Base-by-base conservation (phyloP, 1,284 basidiomycete genomes). In the Thecaphora thlaspeos region DNA sequence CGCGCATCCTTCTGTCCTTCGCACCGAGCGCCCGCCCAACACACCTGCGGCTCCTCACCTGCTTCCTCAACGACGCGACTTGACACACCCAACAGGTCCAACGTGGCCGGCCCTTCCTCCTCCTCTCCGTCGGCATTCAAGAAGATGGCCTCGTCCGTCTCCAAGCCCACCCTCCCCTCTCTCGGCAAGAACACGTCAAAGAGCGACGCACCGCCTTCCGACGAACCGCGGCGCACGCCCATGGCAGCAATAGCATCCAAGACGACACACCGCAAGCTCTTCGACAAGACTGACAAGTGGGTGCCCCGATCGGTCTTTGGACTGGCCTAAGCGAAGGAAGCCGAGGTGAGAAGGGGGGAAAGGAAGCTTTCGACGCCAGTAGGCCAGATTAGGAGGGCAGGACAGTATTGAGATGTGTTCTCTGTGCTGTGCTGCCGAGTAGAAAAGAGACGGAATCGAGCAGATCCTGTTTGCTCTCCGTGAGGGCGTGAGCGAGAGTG, bases 211-310 rank as follows among this genome's bases (percentile, higher is more conserved):
- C 26, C 26, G 26, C 26, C 26, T 28, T 5, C 26, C 26, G 26
- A 5, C 7, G 26, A 28, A 7, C 7, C 7, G 26, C 26, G 11
- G 26, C 26, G 26, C 26, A 28, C 26, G 26, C 26, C 26, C 7
- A 28, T 28, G 26, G 11, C 26, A 11, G 26, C 26, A 5, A 28
- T 28, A 5, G 26, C 26, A 5, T 7, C 5, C 26, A 28, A 28
- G 26, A 11, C 26, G 7, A 28, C 26, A 5, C 5, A 5, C 26
- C 5, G 48, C 42, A 61, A 58, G 39, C 54, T 65, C 48, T 65
- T 61, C 50, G 62, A 59, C 49, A 71, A 70, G 50, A 58, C 58
- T 41, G 60, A 71, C 54, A 71, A 71, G 68, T 71, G 68, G 68
- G 68, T 71, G 48, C 66, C 66, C 36, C 58, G 46, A 43, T 67